Conservation (phyloP, 129 eudicot genomes). For the Sambucus nigra region DNA sequence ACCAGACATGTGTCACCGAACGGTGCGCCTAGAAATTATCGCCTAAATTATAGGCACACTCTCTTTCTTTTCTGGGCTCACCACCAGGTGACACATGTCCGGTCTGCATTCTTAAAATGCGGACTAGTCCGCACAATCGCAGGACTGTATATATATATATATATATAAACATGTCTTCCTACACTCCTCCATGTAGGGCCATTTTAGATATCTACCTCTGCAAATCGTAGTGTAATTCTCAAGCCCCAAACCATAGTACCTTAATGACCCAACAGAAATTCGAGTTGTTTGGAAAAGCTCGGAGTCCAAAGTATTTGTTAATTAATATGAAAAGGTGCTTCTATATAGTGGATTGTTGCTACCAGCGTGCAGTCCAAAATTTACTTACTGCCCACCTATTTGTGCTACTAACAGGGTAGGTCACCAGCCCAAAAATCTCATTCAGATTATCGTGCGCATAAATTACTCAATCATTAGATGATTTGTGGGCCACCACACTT, state of each 20-base stretch:
- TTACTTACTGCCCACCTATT: conserved; percentile 33
- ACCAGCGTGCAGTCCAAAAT: conserved; percentile 17
- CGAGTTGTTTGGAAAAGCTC: conserved; percentile 30
- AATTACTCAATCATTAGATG: conserved; percentile 7
- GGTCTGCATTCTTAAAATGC: no score
- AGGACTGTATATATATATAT: no score
- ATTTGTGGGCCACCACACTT: conserved; percentile 34
- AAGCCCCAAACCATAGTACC: conserved; percentile 39
- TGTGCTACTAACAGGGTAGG: conserved; percentile 14
- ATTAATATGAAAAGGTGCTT: conserved; percentile 9
- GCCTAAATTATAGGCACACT: no score
- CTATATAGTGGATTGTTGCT: conserved; percentile 13
- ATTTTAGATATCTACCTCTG: conserved; percentile 13
- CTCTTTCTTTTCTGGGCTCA: no score
- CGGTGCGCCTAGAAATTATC: no score
- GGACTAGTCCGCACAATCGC: no score
- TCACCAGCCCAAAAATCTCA: conserved; percentile 34
- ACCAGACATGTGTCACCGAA: no score
- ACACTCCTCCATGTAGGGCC: conserved; percentile 18
- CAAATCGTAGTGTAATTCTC: conserved; percentile 36
- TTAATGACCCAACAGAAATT: conserved; percentile 27
- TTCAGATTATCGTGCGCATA: conserved; percentile 26
- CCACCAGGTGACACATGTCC: no score
- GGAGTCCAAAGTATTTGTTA: conserved; percentile 15
- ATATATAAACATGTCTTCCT: conserved; percentile 16